A percentile compares a stretch with the other conserved stretches of the same genome.
Conservation (phyloP, 163 green algal species). For the Trebouxia gelatinosa region DNA sequence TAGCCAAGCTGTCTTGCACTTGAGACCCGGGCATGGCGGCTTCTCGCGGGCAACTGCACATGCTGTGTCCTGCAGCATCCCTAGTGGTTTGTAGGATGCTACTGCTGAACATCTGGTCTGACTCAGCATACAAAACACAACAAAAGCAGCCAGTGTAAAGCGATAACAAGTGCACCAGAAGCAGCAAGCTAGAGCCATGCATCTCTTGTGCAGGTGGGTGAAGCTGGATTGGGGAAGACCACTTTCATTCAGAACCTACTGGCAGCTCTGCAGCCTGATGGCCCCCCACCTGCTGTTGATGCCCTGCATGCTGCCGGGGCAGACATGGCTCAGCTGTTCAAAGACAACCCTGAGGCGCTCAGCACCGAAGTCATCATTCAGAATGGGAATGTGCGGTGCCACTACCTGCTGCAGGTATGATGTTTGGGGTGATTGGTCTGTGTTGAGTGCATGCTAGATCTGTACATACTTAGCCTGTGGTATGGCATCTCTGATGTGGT, state of each 20-base stretch:
- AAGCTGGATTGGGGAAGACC: conserved; percentile 40
- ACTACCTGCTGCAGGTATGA: conserved; percentile 9
- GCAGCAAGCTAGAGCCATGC: background rate
- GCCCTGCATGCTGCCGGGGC: background rate
- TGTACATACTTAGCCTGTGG: too few relatives aligned
- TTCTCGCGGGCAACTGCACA: too few relatives aligned
- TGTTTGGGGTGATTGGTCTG: too few relatives aligned
- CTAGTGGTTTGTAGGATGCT: too few relatives aligned
- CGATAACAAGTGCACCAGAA: background rate
- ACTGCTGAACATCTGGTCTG: background rate
- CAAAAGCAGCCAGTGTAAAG: background rate
- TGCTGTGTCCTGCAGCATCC: too few relatives aligned
- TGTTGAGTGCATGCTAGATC: too few relatives aligned
- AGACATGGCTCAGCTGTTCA: background rate
- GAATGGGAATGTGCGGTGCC: background rate
- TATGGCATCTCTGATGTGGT: too few relatives aligned
- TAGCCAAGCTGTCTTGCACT: too few relatives aligned
- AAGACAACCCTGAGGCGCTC: background rate
- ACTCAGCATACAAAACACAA: background rate
- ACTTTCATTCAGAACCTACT: conserved; percentile 62
- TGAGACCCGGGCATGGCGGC: too few relatives aligned
- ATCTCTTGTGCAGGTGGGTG: background rate
- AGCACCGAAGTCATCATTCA: conserved; percentile 15
- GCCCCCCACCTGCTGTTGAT: background rate
- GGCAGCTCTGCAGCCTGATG: conserved; percentile 39